Percentiles rank a stretch among this genome's conserved stretches.
Evolutionary conservation across 2,329 filamentous ascomycete genomes (phyloP).

Genomic region (Penicillium glabrum): DNA sequence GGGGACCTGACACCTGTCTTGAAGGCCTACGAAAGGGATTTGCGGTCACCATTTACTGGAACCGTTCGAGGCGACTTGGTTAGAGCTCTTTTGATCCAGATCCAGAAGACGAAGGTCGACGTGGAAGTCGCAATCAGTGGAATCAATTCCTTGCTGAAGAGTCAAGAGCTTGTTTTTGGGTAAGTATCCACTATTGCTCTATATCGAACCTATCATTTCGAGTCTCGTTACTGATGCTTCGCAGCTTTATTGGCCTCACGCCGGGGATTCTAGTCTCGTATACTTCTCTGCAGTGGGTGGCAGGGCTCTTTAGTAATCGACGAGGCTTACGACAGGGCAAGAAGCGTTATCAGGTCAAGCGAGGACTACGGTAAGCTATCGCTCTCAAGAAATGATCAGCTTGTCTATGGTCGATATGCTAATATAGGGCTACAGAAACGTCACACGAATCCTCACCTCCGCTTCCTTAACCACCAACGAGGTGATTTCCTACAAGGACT

Average conservation of each 20-base stretch:
- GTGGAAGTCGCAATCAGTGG: slow-evolving; percentile 94
- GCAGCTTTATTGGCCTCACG: slow-evolving; percentile 84
- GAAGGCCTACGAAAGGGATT: slow-evolving; percentile 84
- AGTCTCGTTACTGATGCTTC: slow-evolving; percentile 9
- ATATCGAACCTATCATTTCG: neutral
- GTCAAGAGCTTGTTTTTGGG: slow-evolving; percentile 93
- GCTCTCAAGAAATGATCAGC: neutral
- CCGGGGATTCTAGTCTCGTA: slow-evolving; percentile 88
- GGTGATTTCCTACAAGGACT: slow-evolving; percentile 85
- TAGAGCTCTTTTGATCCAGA: slow-evolving; percentile 87
- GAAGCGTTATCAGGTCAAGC: slow-evolving; percentile 68
- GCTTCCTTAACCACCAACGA: slow-evolving; percentile 65
- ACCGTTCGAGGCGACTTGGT: slow-evolving; percentile 84
- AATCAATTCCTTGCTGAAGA: slow-evolving; percentile 91
- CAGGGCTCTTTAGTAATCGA: slow-evolving; percentile 67
- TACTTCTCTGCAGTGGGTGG: slow-evolving; percentile 70
- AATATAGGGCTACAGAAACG: slow-evolving; percentile 56
- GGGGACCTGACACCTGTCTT: slow-evolving; percentile 92
- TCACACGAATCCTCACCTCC: slow-evolving; percentile 75
- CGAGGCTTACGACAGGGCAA: slow-evolving; percentile 65
- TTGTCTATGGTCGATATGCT: neutral
- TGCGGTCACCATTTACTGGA: slow-evolving; percentile 77
- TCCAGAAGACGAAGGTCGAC: slow-evolving; percentile 99
- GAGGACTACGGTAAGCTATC: slow-evolving; percentile 64
- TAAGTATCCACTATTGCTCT: slow-evolving; percentile 23